These are phyloP conservation scores for Metschnikowia orientalis DNA, from an alignment of 805 yeast genomes.

Conservation along the genomic window DNA sequence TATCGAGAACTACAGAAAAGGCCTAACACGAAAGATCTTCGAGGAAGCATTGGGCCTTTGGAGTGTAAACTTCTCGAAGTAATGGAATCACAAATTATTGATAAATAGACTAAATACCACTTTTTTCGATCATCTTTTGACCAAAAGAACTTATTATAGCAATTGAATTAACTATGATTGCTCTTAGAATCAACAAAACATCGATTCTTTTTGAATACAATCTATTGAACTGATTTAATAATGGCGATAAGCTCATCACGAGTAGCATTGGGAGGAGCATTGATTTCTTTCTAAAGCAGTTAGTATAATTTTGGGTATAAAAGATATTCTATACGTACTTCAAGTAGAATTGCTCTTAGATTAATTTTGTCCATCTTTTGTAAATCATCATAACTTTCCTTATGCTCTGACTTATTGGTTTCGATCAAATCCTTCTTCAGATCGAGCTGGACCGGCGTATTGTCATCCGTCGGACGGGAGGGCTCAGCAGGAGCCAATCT, in stretches of 20 bases:
- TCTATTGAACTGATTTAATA: slow-evolving; percentile 39
- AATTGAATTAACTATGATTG: slow-evolving; percentile 1
- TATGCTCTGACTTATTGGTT: no score
- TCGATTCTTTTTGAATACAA: slow-evolving; percentile 5
- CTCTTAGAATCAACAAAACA: slow-evolving; percentile 7
- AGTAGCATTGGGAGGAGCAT: slow-evolving; percentile 43
- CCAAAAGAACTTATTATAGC: no score
- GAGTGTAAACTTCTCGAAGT: no score
- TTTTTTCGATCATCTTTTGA: no score
- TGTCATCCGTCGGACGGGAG: no score
- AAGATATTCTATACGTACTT: slow-evolving; percentile 24
- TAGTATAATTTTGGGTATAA: slow-evolving; percentile 29
- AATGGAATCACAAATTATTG: background rate
- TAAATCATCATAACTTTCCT: no score
- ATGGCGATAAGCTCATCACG: slow-evolving; percentile 44
- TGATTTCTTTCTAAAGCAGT: slow-evolving; percentile 41
- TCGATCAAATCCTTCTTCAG: no score
- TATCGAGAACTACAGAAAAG: slow-evolving; percentile 52
- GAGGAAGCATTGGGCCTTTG: slow-evolving; percentile 40
- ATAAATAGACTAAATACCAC: background rate
- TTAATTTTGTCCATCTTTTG: background rate
- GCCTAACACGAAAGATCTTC: slow-evolving; percentile 55
- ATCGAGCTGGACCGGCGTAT: slow-evolving; percentile 5
- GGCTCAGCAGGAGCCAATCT: slow-evolving; percentile 17
- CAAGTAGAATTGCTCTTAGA: slow-evolving; percentile 3